Conservation (phyloP, 176 grass and related monocot genomes). For the Juncus effusus region DNA sequence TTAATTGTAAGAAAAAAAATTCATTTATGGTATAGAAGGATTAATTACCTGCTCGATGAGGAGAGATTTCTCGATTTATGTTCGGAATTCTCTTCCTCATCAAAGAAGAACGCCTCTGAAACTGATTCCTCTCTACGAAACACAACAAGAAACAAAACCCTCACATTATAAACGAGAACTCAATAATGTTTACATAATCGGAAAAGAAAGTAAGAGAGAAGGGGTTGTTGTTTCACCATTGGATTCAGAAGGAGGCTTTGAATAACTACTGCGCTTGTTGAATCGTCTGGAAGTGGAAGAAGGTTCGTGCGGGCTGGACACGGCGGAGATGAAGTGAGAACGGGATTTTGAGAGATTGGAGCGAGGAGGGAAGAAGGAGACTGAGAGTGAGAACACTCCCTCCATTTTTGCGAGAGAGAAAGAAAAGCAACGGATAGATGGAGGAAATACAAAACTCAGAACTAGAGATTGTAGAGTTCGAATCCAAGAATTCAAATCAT, state of each 20-base stretch:
- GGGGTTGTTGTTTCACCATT: not conserved
- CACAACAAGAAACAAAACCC: constrained; percentile 11
- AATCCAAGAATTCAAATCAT: too few relatives aligned
- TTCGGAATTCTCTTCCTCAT: constrained; percentile 17
- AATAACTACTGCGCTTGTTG: not conserved
- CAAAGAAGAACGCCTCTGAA: constrained; percentile 26
- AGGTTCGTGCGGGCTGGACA: not conserved
- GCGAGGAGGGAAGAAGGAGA: not conserved
- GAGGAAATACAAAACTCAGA: too few relatives aligned
- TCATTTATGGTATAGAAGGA: constrained; percentile 13
- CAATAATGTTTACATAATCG: not conserved
- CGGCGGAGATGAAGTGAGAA: not conserved
- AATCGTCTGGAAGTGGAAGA: not conserved
- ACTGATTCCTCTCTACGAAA: constrained; percentile 36
- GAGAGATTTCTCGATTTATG: constrained; percentile 36
- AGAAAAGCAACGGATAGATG: too few relatives aligned
- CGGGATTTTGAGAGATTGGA: constrained; percentile 14
- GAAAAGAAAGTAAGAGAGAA: constrained; percentile 1
- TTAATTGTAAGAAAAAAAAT: not conserved
- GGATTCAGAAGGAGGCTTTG: constrained; percentile 9
- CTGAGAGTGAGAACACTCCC: constrained; percentile 28
- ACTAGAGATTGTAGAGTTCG: too few relatives aligned
- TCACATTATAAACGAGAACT: constrained; percentile 7
- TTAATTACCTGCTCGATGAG: constrained; percentile 51
- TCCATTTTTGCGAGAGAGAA: constrained; percentile 13